A percentile compares a stretch with the other conserved stretches of the same genome.
phyloP scores from a whole-genome alignment of 345 rosid species.

The Orychophragmus violaceus region DNA sequence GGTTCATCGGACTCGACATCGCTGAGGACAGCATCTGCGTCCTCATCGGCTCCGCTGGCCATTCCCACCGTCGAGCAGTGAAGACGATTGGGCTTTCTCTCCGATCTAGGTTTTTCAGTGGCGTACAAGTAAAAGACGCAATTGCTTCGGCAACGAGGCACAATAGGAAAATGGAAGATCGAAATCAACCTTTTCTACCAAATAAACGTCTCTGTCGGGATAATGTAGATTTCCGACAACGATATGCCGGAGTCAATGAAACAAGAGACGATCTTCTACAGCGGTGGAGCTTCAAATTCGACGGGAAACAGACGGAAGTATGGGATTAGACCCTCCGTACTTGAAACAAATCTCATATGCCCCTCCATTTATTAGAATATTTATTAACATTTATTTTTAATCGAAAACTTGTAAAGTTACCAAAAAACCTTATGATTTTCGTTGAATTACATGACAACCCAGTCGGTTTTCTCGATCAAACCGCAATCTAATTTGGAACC shows the following conservation, averaged over 20 bases:
- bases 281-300: slow-evolving; percentile 1
- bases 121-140: slow-evolving; percentile 1
- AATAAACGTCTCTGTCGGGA: background rate
- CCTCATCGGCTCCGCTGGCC: slow-evolving; percentile 55
- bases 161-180: background rate
- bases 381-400: no score
- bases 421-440: no score
- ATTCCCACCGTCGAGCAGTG: slow-evolving; percentile 25
- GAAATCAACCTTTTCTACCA: background rate
- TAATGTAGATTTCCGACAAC: background rate
- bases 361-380: no score
- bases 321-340: no score
- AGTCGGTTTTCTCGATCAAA: no score
- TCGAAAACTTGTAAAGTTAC: no score
- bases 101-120: slow-evolving; percentile 8
- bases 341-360: no score
- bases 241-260: background rate
- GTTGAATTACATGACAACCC: no score
- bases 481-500: no score
- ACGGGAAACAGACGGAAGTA: background rate
- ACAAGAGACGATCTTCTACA: background rate
- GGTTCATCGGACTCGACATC: slow-evolving; percentile 82
- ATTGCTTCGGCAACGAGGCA: slow-evolving; percentile 2
- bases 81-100: background rate
- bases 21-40: slow-evolving; percentile 75